Evolutionary conservation across 1,284 basidiomycete genomes (phyloP).

Genomic region (Moniliella sp.): DNA sequence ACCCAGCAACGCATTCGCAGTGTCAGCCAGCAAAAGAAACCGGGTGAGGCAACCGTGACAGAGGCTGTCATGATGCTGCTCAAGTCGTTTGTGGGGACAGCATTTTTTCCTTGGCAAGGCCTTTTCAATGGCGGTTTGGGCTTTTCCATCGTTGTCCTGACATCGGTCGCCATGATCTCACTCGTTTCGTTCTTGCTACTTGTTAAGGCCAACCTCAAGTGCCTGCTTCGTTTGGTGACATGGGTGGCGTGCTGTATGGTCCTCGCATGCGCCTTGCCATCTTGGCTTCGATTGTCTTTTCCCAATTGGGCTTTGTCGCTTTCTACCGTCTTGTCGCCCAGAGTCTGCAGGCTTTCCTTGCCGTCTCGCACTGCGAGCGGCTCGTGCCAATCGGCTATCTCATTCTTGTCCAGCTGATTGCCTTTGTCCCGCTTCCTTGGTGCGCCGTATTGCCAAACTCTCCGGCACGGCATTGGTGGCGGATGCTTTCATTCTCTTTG

Average conservation of each 20-base stretch:
- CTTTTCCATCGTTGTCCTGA: constrained; percentile 61
- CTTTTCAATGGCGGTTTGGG: constrained; percentile 87
- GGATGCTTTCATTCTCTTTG: constrained; percentile 80
- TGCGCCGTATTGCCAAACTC: constrained; percentile 43
- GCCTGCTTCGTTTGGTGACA: constrained; percentile 82
- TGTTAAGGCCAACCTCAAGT: constrained; percentile 71
- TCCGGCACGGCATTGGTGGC: constrained; percentile 77
- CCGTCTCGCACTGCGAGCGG: constrained; percentile 56
- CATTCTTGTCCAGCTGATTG: constrained; percentile 58
- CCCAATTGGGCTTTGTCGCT: constrained; percentile 64
- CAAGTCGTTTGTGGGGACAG: constrained; percentile 89
- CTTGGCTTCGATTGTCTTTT: constrained; percentile 63
- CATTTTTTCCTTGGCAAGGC: constrained; percentile 88
- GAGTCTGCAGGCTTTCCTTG: constrained; percentile 59
- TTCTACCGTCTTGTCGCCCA: constrained; percentile 85
- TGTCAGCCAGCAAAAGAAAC: constrained; percentile 1
- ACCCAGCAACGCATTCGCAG: not conserved
- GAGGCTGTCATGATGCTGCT: constrained; percentile 34
- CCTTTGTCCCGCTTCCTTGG: constrained; percentile 43
- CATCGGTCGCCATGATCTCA: constrained; percentile 64
- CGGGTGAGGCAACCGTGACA: constrained; percentile 22
- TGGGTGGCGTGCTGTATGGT: constrained; percentile 77
- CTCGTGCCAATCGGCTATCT: constrained; percentile 54
- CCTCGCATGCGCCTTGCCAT: constrained; percentile 77
- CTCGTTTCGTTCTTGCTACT: constrained; percentile 83